Percentiles rank a stretch among this genome's conserved stretches.
phyloP scores from a whole-genome alignment of 2,329 filamentous ascomycete genomes.

The Hymenoscyphus repandus region DNA sequence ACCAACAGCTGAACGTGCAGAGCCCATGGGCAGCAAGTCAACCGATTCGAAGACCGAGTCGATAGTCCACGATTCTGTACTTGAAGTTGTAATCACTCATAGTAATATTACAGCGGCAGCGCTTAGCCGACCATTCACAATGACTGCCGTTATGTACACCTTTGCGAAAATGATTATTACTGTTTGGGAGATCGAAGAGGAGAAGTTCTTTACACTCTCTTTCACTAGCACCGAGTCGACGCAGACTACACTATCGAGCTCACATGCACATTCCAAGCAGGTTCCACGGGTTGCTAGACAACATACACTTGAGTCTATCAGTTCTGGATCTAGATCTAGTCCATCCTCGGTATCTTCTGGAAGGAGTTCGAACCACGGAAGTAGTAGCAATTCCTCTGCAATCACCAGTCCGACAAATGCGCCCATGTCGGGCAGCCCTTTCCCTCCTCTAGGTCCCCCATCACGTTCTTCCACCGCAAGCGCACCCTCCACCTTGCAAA shows the following conservation, averaged over 20 bases:
- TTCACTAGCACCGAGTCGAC: constrained; percentile 57
- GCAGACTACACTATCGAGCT: constrained; percentile 26
- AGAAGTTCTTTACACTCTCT: constrained; percentile 67
- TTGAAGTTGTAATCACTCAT: constrained; percentile 61
- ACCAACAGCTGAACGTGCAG: constrained; percentile 31
- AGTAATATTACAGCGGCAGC: constrained; percentile 12
- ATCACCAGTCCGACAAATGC: constrained; percentile 46
- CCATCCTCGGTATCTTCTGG: constrained; percentile 26
- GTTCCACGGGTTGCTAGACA: constrained; percentile 12
- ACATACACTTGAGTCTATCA: constrained; percentile 5
- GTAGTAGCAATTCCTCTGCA: constrained; percentile 33
- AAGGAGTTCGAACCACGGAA: constrained; percentile 20
- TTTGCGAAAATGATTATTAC: constrained; percentile 73
- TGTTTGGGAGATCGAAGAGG: constrained; percentile 64
- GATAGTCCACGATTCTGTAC: constrained; percentile 52
- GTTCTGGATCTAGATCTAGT: constrained; percentile 20
- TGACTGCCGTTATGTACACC: constrained; percentile 35
- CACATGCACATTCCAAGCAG: constrained; percentile 17
- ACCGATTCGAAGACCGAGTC: constrained; percentile 29
- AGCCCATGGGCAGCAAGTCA: constrained; percentile 14
- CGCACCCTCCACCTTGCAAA: constrained; percentile 63
- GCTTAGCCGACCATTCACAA: constrained; percentile 7
- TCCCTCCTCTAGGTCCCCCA: constrained; percentile 64
- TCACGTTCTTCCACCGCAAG: constrained; percentile 47
- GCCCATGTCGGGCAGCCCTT: constrained; percentile 51